Evolutionary conservation across 352 stramenopile genomes (phyloP).

Genomic region (Pythium phragmitis): DNA sequence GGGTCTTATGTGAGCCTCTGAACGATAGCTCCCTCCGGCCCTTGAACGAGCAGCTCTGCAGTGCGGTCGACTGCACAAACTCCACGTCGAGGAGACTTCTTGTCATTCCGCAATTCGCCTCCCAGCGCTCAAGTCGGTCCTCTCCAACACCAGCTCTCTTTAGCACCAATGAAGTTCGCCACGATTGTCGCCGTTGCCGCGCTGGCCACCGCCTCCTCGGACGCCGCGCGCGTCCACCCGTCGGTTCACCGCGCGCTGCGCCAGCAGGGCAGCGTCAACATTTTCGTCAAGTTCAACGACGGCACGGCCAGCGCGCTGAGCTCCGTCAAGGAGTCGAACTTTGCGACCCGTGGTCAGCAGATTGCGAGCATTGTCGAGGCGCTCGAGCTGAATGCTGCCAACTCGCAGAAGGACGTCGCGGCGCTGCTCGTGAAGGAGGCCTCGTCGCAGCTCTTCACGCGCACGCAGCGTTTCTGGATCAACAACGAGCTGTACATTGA

Average conservation of each 20-base stretch:
- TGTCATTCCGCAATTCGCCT: slow-evolving; percentile 17
- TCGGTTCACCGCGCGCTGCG: slow-evolving; percentile 29
- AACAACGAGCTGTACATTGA: slow-evolving; percentile 29
- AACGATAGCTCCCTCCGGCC: too few relatives aligned
- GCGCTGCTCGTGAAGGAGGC: slow-evolving; percentile 17
- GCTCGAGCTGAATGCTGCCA: slow-evolving; percentile 15
- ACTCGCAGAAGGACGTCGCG: slow-evolving; percentile 15
- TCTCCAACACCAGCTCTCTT: not conserved
- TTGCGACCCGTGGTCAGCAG: slow-evolving; percentile 20
- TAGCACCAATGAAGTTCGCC: slow-evolving; percentile 6
- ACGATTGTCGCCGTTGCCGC: slow-evolving; percentile 5
- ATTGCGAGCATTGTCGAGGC: slow-evolving; percentile 14
- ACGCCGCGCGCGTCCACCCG: slow-evolving; percentile 15
- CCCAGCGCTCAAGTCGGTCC: slow-evolving; percentile 4
- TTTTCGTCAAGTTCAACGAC: slow-evolving; percentile 33
- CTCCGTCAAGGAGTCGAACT: slow-evolving; percentile 17
- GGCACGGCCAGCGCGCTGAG: slow-evolving; percentile 14
- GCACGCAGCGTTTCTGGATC: slow-evolving; percentile 24
- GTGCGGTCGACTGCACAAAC: too few relatives aligned
- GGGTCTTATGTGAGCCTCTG: too few relatives aligned
- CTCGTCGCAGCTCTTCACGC: slow-evolving; percentile 2
- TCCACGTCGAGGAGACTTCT: too few relatives aligned
- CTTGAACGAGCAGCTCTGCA: too few relatives aligned
- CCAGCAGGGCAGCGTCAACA: slow-evolving; percentile 29
- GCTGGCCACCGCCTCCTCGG: not conserved